phyloP scores from a whole-genome alignment of 768 basidiomycete species.

The Amanita phalloides region DNA sequence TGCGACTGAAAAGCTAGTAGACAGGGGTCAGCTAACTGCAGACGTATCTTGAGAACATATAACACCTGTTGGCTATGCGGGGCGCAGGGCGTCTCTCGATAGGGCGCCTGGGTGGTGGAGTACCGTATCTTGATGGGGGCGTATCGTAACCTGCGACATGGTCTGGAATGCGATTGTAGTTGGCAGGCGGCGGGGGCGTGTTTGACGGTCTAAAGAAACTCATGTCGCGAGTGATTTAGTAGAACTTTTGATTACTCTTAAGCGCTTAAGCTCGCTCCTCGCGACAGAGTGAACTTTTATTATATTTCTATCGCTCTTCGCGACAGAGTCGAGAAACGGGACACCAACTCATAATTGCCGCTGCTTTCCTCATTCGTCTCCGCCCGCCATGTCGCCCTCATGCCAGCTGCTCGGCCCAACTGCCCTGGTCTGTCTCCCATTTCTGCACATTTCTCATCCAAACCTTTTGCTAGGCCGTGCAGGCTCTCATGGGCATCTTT shows the following conservation, averaged over 20 bases:
- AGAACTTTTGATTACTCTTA: too few relatives aligned
- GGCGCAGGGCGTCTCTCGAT: slow-evolving; percentile 17
- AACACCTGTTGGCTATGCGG: slow-evolving; percentile 13
- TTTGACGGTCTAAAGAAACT: slow-evolving; percentile 36
- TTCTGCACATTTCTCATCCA: slow-evolving; percentile 33
- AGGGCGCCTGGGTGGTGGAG: slow-evolving; percentile 27
- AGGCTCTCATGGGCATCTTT: slow-evolving; percentile 82
- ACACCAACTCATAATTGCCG: background rate
- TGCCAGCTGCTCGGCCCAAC: slow-evolving; percentile 43
- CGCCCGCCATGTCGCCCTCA: slow-evolving; percentile 19
- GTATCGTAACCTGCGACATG: background rate
- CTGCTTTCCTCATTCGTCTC: background rate
- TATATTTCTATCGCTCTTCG: too few relatives aligned
- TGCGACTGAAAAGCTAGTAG: slow-evolving; percentile 42
- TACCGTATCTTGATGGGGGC: slow-evolving; percentile 8
- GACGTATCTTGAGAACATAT: slow-evolving; percentile 8
- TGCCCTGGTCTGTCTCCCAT: slow-evolving; percentile 28
- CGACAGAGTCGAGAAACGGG: too few relatives aligned
- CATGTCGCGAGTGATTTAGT: slow-evolving; percentile 16
- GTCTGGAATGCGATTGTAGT: slow-evolving; percentile 32
- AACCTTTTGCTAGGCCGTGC: slow-evolving; percentile 60
- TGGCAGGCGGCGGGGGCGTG: slow-evolving; percentile 21
- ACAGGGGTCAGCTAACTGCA: background rate
- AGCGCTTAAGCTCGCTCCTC: too few relatives aligned
- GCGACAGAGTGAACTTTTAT: too few relatives aligned